phyloP scores from a whole-genome alignment of 2,329 filamentous ascomycete genomes.

The Podosphaera fusca region DNA sequence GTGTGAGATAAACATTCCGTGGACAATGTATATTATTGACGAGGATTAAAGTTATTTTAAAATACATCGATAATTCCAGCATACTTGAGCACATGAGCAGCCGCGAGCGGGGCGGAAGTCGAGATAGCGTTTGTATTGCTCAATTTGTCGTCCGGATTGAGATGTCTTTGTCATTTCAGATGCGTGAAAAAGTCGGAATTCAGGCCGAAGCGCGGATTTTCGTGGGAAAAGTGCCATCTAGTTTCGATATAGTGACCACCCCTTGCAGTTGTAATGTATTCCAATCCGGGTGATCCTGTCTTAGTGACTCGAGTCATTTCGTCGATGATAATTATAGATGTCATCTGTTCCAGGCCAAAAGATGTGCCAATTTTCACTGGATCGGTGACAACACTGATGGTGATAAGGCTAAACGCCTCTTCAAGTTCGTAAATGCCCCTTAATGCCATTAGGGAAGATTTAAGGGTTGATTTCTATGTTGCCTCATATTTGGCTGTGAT shows the following conservation, averaged over 20 bases:
- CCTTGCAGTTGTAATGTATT: not conserved
- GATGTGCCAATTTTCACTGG: not conserved
- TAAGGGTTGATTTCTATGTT: too few species aligned
- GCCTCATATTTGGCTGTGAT: not conserved
- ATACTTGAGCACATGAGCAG: not conserved
- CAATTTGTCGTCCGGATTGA: not conserved
- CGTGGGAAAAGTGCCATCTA: not conserved
- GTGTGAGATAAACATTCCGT: too few species aligned
- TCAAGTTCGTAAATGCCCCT: too few species aligned
- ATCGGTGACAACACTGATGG: not conserved
- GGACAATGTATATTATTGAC: too few species aligned
- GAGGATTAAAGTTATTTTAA: too few species aligned
- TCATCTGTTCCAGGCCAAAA: not conserved
- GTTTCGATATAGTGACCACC: not conserved
- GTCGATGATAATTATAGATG: not conserved
- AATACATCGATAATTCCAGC: not conserved
- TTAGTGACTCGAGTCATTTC: not conserved
- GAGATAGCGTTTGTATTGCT: not conserved
- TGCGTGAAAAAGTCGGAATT: not conserved
- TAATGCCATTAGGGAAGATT: too few species aligned
- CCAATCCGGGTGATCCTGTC: not conserved
- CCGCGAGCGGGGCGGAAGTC: not conserved
- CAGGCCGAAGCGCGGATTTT: not conserved
- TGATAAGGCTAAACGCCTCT: not conserved
- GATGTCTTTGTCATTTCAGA: not conserved